A percentile compares a stretch with the other conserved stretches of the same genome.
These are phyloP conservation scores for Boletus eberwhitei DNA, from an alignment of 768 basidiomycete species.

Conservation along the genomic window DNA sequence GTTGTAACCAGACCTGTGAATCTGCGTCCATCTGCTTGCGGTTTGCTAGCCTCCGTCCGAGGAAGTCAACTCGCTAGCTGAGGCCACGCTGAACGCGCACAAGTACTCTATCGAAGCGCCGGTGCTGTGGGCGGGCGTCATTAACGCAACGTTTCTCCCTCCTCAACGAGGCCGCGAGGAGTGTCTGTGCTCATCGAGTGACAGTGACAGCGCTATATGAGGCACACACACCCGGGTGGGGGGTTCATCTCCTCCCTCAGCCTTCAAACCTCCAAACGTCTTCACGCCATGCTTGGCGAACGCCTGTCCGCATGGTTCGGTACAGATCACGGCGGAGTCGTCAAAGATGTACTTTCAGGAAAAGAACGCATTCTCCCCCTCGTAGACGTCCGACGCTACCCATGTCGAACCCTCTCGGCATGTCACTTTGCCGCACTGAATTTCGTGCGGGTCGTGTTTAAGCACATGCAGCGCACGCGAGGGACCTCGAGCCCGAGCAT, in stretches of 20 bases:
- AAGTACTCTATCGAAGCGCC: constrained; percentile 5
- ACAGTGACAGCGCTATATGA: constrained; percentile 16
- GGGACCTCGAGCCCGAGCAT: neutral
- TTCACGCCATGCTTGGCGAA: constrained; percentile 10
- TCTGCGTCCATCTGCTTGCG: neutral
- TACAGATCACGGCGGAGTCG: constrained; percentile 3
- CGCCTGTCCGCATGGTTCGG: constrained; percentile 15
- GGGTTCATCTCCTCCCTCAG: neutral
- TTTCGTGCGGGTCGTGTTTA: constrained; percentile 51
- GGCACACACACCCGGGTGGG: neutral
- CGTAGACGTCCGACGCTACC: constrained; percentile 46
- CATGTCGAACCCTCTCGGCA: constrained; percentile 36
- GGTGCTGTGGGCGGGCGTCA: constrained; percentile 5
- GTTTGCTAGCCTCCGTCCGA: too few relatives aligned
- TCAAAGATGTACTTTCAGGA: constrained; percentile 27
- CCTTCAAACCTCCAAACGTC: neutral
- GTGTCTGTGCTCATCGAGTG: constrained; percentile 5
- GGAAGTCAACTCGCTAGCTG: neutral
- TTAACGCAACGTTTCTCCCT: constrained; percentile 14
- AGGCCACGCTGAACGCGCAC: neutral
- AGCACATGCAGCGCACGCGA: constrained; percentile 8
- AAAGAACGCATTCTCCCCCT: constrained; percentile 44
- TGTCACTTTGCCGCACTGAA: constrained; percentile 66
- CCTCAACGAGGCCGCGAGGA: constrained; percentile 10
- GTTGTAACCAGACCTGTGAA: neutral